Evolutionary conservation across 2,329 filamentous ascomycete genomes (phyloP), one percentile per base, ranked within the genome.

Genomic region (Claviceps lovelessii): DNA sequence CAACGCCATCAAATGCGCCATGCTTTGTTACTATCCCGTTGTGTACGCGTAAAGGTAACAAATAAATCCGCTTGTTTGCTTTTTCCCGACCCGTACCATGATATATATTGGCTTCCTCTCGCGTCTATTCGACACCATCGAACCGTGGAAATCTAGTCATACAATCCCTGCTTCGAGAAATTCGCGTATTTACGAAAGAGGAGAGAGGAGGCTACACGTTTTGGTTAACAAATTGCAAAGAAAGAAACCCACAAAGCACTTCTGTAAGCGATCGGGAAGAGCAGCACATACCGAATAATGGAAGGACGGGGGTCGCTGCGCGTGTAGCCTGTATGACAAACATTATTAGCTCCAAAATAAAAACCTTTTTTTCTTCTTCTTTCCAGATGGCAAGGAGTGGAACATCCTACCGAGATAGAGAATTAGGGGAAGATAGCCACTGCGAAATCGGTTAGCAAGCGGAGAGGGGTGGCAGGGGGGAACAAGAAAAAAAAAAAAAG

Each of bases 361-460:
- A 37, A 9, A 5, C 1, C 13, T 3, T 35, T 29, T 47, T 31
- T 2, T 47, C 46, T 33, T 48, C n/a, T 35, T 4, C 5, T 10
- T 45, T 28, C 29, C 15, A n/a, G 29, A 6, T 33, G 15, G 2
- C 31, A 8, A 8, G 28, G n/a, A 5, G 13, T 23, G 13, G 5
- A 15, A 8, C 6, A 17, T 29, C 69, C 65, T 84, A 93, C 88
- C 93, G 65, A 98, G 85, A 73, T 97, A 98, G 71, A 98, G 80
- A 70, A 98, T 94, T 72, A 98, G 73, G 64, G 93, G 93, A 56
- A 98, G 82, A 73, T 97, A 98, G 70, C 93, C 93, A 78, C 89
- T 94, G 64, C 53, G 55, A 53, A 35, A 37, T 37, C 54, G 51
- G 66, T 78, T 61, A 77, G 71, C 59, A 57, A 6, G 33, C 15